phyloP scores from a whole-genome alignment of 129 eudicot species.

The carrot (Daucus carota) region DH1_v3.0 NC_030385.2:26332001-26332500 shows the following conservation, averaged over 20 bases:
- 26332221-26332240: slow-evolving; percentile 7
- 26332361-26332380: slow-evolving; percentile 9
- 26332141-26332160: slow-evolving; percentile 46
- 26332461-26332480: not conserved
- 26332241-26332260: slow-evolving; percentile 10
- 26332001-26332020: too few species aligned
- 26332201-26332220: slow-evolving; percentile 21
- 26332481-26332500: not conserved
- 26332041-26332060: slow-evolving; percentile 83
- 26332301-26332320: slow-evolving; percentile 17
- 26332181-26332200: slow-evolving; percentile 51
- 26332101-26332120: slow-evolving; percentile 72
- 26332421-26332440: not conserved
- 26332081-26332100: slow-evolving; percentile 36
- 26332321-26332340: slow-evolving; percentile 6
- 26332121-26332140: slow-evolving; percentile 67
- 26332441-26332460: not conserved
- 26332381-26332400: slow-evolving; percentile 53
- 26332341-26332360: slow-evolving; percentile 25
- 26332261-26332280: slow-evolving; percentile 62
- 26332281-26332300: slow-evolving; percentile 62
- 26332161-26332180: slow-evolving; percentile 67
- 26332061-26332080: slow-evolving; percentile 70
- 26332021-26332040: slow-evolving; percentile 7
- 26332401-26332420: slow-evolving; percentile 21